These are phyloP conservation scores for Rutstroemia sydowiana DNA, from an alignment of 2,329 filamentous ascomycete genomes.

Conservation along the genomic window DNA sequence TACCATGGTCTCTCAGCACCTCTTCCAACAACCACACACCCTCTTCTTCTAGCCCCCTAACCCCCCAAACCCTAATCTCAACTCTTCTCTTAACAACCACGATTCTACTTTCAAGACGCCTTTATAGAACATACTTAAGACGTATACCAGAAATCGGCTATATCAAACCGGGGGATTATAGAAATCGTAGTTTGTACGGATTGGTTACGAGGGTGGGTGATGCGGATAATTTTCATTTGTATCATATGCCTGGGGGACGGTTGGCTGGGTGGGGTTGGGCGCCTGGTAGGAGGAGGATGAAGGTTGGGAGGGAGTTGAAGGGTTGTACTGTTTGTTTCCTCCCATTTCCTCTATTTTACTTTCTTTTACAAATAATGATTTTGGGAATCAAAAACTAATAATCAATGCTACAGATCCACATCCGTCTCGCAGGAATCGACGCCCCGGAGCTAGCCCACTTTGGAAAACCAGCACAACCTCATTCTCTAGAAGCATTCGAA, in stretches of 20 bases:
- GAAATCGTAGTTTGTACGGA: constrained; percentile 70
- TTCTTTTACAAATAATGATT: no score
- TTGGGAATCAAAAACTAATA: neutral
- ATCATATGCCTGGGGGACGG: constrained; percentile 87
- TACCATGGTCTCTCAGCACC: no score
- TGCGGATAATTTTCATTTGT: constrained; percentile 91
- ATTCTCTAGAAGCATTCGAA: constrained; percentile 67
- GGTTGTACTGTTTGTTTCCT: constrained; percentile 61
- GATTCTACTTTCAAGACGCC: constrained; percentile 44
- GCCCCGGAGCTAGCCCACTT: constrained; percentile 92
- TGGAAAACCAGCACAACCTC: constrained; percentile 79
- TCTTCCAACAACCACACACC: no score
- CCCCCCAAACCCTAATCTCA: constrained; percentile 45
- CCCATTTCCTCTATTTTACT: constrained; percentile 1
- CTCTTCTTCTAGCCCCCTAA: no score
- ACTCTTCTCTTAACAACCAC: constrained; percentile 48
- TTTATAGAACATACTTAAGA: constrained; percentile 73
- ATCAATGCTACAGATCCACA: constrained; percentile 56
- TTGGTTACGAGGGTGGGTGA: constrained; percentile 90
- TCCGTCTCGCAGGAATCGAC: constrained; percentile 87
- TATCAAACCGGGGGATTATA: constrained; percentile 68
- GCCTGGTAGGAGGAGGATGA: constrained; percentile 57
- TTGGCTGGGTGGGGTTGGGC: constrained; percentile 90
- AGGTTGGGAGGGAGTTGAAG: constrained; percentile 59
- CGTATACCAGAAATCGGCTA: constrained; percentile 73